These are phyloP conservation scores for Coccinonectria pachysandricola DNA, from an alignment of 2,329 filamentous ascomycete species.

Conservation along the genomic window DNA sequence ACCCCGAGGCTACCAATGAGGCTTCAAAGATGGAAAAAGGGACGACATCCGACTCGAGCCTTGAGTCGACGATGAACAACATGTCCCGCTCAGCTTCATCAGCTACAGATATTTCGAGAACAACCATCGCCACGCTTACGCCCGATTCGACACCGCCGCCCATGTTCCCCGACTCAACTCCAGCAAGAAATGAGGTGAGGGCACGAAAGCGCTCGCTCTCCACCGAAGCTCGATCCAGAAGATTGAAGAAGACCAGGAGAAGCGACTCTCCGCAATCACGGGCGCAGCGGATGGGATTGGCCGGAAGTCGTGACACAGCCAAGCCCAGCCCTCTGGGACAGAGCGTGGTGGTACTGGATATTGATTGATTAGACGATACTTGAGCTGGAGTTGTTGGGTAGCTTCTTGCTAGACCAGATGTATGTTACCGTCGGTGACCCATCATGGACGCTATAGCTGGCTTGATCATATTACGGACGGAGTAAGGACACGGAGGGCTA, in stretches of 20 bases:
- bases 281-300: neutral
- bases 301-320: constrained; percentile 1
- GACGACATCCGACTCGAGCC: constrained; percentile 2
- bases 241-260: constrained; percentile 1
- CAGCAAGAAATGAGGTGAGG: constrained; percentile 7
- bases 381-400: no score
- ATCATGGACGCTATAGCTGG: no score
- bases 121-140: constrained; percentile 1
- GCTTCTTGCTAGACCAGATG: no score
- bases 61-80: neutral
- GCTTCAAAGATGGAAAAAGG: constrained; percentile 2
- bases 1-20: neutral
- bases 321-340: constrained; percentile 9
- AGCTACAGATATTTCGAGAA: no score
- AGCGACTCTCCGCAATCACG: no score
- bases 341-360: constrained; percentile 4
- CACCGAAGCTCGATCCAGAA: no score
- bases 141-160: constrained; percentile 1
- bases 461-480: no score
- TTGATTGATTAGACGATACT: no score
- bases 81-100: no score
- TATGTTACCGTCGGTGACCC: no score
- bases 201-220: constrained; percentile 5
- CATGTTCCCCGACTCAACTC: no score
- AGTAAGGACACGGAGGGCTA: no score